These are phyloP conservation scores for Fomitopsis betulina DNA, from an alignment of 1,284 basidiomycete species.

Conservation along the genomic window DNA sequence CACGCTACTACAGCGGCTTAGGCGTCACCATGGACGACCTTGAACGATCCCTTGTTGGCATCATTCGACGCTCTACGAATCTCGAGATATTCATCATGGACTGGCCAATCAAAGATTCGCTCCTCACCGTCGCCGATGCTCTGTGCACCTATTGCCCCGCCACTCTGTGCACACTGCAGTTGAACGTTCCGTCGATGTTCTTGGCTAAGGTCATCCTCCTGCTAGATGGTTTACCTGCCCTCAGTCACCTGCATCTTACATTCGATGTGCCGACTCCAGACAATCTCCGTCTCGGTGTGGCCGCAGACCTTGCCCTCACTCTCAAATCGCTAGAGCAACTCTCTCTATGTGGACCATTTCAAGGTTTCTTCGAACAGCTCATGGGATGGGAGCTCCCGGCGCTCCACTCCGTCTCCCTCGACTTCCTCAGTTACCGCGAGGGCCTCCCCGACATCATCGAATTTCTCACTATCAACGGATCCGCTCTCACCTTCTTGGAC, in stretches of 20 bases:
- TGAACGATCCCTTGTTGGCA: slow-evolving; percentile 42
- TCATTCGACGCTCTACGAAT: slow-evolving; percentile 61
- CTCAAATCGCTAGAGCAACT: slow-evolving; percentile 57
- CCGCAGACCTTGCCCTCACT: slow-evolving; percentile 49
- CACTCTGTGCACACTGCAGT: slow-evolving; percentile 52
- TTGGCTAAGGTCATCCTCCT: slow-evolving; percentile 65
- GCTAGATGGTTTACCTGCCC: slow-evolving; percentile 49
- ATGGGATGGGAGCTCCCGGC: slow-evolving; percentile 59
- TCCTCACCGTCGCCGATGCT: slow-evolving; percentile 58
- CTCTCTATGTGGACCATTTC: slow-evolving; percentile 50
- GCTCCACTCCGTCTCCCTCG: slow-evolving; percentile 49
- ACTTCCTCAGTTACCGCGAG: slow-evolving; percentile 38
- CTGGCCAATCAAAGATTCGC: slow-evolving; percentile 49
- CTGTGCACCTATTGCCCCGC: slow-evolving; percentile 45
- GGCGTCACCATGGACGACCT: slow-evolving; percentile 36
- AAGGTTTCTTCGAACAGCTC: slow-evolving; percentile 64
- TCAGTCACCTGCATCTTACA: slow-evolving; percentile 51
- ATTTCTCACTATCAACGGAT: slow-evolving; percentile 56
- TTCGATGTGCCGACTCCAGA: slow-evolving; percentile 35
- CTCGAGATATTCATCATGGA: slow-evolving; percentile 66
- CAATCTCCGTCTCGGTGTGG: slow-evolving; percentile 46
- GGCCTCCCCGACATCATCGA: slow-evolving; percentile 55
- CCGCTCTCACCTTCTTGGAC: slow-evolving; percentile 55
- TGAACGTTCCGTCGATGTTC: slow-evolving; percentile 49
- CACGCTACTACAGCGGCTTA: slow-evolving; percentile 39